These are phyloP conservation scores for Prunus persica DNA, from an alignment of 306 rosid species.

Conservation along the genomic window DNA sequence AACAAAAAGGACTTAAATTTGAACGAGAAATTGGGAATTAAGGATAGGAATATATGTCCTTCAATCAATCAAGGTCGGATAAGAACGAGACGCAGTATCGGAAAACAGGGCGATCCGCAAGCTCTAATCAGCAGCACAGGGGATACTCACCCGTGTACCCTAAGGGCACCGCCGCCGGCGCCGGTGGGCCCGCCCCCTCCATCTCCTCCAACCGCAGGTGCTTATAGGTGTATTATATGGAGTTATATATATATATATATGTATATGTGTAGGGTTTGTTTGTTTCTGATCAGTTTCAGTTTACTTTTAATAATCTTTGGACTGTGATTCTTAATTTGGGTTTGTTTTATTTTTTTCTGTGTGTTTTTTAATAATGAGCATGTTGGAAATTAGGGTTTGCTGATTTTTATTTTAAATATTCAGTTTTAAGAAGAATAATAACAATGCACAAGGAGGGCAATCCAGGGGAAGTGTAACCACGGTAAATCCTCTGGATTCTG, in stretches of 20 bases:
- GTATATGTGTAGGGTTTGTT: conserved; percentile 11
- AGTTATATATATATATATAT: not conserved
- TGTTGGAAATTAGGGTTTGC: not conserved
- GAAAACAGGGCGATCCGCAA: conserved; percentile 63
- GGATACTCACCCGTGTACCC: conserved; percentile 49
- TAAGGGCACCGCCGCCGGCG: conserved; percentile 68
- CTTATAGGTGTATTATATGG: not conserved
- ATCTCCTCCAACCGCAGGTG: conserved; percentile 57
- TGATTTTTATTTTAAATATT: conserved; percentile 14
- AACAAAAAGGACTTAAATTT: not conserved
- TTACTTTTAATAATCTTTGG: not conserved
- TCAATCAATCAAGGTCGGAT: conserved; percentile 90
- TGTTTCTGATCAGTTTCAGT: not conserved
- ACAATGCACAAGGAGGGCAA: conserved; percentile 90
- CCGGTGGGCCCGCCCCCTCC: conserved; percentile 64
- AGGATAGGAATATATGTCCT: conserved; percentile 90
- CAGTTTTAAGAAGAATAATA: conserved; percentile 69
- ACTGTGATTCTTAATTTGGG: not conserved
- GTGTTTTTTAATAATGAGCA: not conserved
- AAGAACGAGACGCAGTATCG: conserved; percentile 69
- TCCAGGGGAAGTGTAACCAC: conserved; percentile 55
- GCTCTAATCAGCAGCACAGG: conserved; percentile 74
- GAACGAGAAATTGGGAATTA: conserved; percentile 29
- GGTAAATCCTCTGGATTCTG: conserved; percentile 51
- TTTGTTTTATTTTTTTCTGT: not conserved